Percentiles rank a stretch among this genome's conserved stretches.
phyloP scores from a whole-genome alignment of 2,329 filamentous ascomycete genomes.

The Phialophora tarda region DNA sequence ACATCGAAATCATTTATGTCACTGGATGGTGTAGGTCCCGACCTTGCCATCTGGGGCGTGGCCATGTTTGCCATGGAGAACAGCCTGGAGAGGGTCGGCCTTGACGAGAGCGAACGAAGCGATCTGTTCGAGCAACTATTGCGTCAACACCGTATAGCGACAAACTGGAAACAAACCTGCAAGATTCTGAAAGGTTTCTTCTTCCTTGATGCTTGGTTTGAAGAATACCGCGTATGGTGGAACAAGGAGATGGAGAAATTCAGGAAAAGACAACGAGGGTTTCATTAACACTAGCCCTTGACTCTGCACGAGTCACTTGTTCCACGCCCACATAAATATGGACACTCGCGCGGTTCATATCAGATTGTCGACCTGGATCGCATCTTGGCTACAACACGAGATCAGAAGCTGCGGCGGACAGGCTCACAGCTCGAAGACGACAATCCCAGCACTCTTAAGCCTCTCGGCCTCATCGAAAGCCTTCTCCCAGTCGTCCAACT shows the following conservation, averaged over 20 bases:
- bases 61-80: slow-evolving; percentile 9
- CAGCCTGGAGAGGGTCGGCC: slow-evolving; percentile 7
- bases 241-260: slow-evolving; percentile 6
- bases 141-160: background rate
- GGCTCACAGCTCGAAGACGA: slow-evolving; percentile 22
- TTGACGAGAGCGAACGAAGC: background rate
- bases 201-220: slow-evolving; percentile 11
- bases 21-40: slow-evolving; percentile 4
- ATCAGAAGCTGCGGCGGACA: background rate
- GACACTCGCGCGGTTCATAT: background rate
- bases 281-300: background rate
- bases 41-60: slow-evolving; percentile 17
- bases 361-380: background rate
- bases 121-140: slow-evolving; percentile 7
- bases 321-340: background rate
- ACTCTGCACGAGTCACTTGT: background rate
- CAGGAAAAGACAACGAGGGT: background rate
- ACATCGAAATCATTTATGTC: slow-evolving; percentile 1
- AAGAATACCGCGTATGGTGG: slow-evolving; percentile 14
- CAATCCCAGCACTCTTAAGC: slow-evolving; percentile 18
- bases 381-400: background rate
- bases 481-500: slow-evolving; percentile 29
- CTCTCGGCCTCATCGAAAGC: slow-evolving; percentile 24
- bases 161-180: slow-evolving; percentile 5
- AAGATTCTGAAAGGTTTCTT: slow-evolving; percentile 8